Conservation (phyloP, 495 filamentous ascomycete genomes). For the Barbatosphaeria neglecta region DNA sequence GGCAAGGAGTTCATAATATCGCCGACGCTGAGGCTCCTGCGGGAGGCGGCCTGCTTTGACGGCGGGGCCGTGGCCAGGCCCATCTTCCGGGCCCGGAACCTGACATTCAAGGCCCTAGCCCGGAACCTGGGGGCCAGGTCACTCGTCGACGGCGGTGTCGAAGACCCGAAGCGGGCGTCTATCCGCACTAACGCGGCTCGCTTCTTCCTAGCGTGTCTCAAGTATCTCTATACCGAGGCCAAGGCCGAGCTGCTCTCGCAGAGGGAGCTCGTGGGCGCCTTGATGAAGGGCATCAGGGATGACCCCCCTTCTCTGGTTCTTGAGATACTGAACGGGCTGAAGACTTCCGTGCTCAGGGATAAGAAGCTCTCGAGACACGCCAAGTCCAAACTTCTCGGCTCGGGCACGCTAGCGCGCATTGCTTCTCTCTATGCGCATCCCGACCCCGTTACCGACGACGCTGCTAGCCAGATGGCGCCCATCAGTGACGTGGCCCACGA, state of each 20-base stretch:
- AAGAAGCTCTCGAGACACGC: conserved; percentile 51
- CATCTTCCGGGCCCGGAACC: conserved; percentile 56
- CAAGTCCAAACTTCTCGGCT: conserved; percentile 62
- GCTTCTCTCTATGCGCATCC: conserved; percentile 60
- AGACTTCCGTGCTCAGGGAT: conserved; percentile 57
- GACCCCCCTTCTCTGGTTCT: conserved; percentile 59
- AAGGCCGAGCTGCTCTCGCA: conserved; percentile 69
- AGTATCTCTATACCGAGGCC: conserved; percentile 52
- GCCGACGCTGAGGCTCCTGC: conserved; percentile 67
- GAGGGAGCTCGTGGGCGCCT: conserved; percentile 52
- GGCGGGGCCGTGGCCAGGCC: conserved; percentile 62
- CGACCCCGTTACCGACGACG: conserved; percentile 12
- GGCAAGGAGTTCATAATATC: conserved; percentile 76
- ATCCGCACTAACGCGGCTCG: conserved; percentile 64
- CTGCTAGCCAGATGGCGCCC: conserved; percentile 13
- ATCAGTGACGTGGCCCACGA: conserved; percentile 55
- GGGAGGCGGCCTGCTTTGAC: conserved; percentile 68
- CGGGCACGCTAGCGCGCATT: conserved; percentile 57
- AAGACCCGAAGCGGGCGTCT: conserved; percentile 50
- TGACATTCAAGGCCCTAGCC: conserved; percentile 61
- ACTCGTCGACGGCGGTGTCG: conserved; percentile 38
- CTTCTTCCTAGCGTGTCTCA: conserved; percentile 63
- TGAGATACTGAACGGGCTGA: conserved; percentile 55
- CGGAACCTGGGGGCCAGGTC: conserved; percentile 45
- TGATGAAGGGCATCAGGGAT: conserved; percentile 57